Percentiles rank a stretch among this genome's conserved stretches.
Evolutionary conservation across 345 rosid genomes (phyloP).

Genomic region (Orychophragmus violaceus): DNA sequence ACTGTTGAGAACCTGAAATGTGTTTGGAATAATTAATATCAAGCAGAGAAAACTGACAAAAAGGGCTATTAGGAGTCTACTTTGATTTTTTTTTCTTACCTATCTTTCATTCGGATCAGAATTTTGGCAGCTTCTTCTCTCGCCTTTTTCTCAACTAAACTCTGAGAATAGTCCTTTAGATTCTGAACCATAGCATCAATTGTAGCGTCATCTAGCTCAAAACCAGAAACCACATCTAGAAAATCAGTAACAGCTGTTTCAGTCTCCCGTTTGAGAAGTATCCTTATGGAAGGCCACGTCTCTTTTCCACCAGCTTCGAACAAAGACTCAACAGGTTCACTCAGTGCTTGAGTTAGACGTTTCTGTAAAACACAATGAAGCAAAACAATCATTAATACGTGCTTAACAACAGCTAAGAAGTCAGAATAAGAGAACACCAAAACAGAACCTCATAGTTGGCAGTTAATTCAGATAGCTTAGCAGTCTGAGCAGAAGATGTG

Average conservation of each 20-base stretch:
- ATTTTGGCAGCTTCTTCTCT: constrained; percentile 71
- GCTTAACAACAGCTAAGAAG: constrained; percentile 11
- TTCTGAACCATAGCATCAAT: constrained; percentile 43
- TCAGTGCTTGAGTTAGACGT: constrained; percentile 43
- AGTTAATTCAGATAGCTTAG: constrained; percentile 50
- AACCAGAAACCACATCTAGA: constrained; percentile 40
- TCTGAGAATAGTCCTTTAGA: constrained; percentile 45
- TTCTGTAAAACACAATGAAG: constrained; percentile 40
- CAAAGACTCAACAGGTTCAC: constrained; percentile 49
- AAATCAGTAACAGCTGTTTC: constrained; percentile 46
- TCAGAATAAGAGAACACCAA: neutral
- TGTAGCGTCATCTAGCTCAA: constrained; percentile 46
- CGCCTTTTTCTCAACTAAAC: constrained; percentile 59
- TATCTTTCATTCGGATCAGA: constrained; percentile 68
- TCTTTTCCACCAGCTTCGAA: constrained; percentile 52
- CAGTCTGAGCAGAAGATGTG: constrained; percentile 37
- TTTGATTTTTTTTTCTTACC: constrained; percentile 32
- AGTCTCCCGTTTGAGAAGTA: constrained; percentile 58
- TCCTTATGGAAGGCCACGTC: constrained; percentile 63
- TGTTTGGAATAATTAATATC: constrained; percentile 3
- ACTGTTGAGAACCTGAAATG: constrained; percentile 57
- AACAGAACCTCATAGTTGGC: constrained; percentile 46
- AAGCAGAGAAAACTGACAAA: constrained; percentile 1
- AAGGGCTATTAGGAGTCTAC: neutral
- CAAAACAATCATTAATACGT: neutral